Conservation (phyloP, 345 rosid species). For the Corchorus capsularis region DNA sequence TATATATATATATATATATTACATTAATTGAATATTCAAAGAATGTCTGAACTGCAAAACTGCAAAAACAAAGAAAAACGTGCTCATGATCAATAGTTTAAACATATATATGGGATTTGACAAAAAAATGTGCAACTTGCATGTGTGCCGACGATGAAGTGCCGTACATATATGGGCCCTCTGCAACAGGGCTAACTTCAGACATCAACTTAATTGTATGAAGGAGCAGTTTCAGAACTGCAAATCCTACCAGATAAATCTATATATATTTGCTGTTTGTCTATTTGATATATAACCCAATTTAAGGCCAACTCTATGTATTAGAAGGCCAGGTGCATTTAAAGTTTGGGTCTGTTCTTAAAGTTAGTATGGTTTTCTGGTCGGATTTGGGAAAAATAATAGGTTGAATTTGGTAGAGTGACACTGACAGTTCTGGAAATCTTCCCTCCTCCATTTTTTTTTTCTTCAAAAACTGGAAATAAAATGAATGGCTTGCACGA, state of each 20-base stretch:
- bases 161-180: neutral
- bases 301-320: neutral
- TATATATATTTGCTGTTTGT: neutral
- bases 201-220: neutral
- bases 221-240: neutral
- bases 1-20: no score
- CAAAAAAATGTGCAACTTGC: neutral
- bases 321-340: neutral
- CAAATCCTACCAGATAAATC: neutral
- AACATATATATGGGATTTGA: neutral
- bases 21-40: no score
- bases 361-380: neutral
- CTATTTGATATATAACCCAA: neutral
- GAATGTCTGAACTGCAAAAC: no score
- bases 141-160: neutral
- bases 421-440: neutral
- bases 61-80: neutral
- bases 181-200: neutral
- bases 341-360: neutral
- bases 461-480: neutral
- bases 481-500: neutral
- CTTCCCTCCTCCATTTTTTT: neutral
- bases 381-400: neutral
- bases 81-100: neutral
- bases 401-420: neutral